phyloP scores from a whole-genome alignment of 202 grass and related monocot species.

The Schoenoplectus triqueter region DNA sequence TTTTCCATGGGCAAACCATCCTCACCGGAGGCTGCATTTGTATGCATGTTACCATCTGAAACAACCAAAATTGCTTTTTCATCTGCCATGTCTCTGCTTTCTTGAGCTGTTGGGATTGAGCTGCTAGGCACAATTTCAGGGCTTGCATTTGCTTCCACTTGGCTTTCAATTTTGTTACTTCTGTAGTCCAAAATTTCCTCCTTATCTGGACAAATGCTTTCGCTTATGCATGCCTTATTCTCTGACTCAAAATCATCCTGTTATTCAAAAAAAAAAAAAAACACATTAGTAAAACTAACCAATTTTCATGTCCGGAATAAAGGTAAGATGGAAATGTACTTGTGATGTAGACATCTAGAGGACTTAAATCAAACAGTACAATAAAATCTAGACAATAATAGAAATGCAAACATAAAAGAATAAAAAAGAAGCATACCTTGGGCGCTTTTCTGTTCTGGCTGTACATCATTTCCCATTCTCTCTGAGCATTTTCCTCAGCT shows the following conservation, averaged over 20 bases:
- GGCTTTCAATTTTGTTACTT: slow-evolving; percentile 39
- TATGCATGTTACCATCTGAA: slow-evolving; percentile 24
- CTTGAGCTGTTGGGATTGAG: slow-evolving; percentile 22
- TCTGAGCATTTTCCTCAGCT: slow-evolving; percentile 78
- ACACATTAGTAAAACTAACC: background rate
- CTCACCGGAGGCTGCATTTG: slow-evolving; percentile 8
- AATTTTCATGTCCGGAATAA: background rate
- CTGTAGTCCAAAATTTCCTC: slow-evolving; percentile 33
- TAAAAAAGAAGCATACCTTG: slow-evolving; percentile 42
- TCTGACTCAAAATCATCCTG: slow-evolving; percentile 39
- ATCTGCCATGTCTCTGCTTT: slow-evolving; percentile 25
- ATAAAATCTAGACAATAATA: slow-evolving; percentile 10
- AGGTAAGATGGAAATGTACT: background rate
- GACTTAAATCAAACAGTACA: slow-evolving; percentile 21
- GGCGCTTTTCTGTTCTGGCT: slow-evolving; percentile 45
- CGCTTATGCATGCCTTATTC: slow-evolving; percentile 38
- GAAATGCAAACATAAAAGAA: slow-evolving; percentile 6
- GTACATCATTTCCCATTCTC: slow-evolving; percentile 83
- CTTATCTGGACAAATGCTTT: slow-evolving; percentile 23
- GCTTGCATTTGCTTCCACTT: slow-evolving; percentile 38
- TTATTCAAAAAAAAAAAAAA: slow-evolving; percentile 23
- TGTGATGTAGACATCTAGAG: background rate
- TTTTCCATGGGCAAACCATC: slow-evolving; percentile 33
- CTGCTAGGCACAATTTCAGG: slow-evolving; percentile 22
- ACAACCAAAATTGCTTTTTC: slow-evolving; percentile 31